Conservation (phyloP, 257 asterid species). For the Perilla frutescens region DNA sequence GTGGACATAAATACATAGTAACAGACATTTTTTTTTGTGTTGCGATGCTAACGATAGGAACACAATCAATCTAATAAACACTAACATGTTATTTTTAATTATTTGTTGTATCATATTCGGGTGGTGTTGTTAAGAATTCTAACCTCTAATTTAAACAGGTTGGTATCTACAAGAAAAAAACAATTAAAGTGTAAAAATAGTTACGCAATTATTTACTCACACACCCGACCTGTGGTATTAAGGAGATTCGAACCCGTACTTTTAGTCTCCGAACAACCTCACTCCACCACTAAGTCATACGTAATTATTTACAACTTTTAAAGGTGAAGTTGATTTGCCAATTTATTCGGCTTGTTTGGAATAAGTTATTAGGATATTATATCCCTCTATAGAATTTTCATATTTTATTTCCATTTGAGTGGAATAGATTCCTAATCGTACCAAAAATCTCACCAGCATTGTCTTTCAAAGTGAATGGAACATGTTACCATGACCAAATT, state of each 20-base stretch:
- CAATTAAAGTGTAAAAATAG: neutral
- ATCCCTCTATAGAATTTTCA: conserved; percentile 26
- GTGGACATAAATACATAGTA: too few species aligned
- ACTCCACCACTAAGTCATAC: too few species aligned
- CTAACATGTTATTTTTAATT: too few species aligned
- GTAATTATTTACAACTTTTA: neutral
- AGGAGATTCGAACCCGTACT: too few species aligned
- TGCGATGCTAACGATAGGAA: too few species aligned
- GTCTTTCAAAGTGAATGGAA: conserved; percentile 37
- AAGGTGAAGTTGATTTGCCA: conserved; percentile 34
- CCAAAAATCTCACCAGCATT: conserved; percentile 36
- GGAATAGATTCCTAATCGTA: conserved; percentile 50
- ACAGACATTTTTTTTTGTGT: too few species aligned
- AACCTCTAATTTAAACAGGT: neutral
- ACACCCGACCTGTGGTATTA: too few species aligned
- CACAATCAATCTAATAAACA: too few species aligned
- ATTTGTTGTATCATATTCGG: too few species aligned
- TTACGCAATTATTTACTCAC: neutral
- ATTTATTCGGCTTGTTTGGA: conserved; percentile 40
- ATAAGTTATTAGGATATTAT: conserved; percentile 36
- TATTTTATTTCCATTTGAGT: conserved; percentile 30
- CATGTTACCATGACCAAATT: conserved; percentile 13
- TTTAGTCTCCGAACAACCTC: too few species aligned
- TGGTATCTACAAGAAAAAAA: neutral
- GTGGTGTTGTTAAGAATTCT: too few species aligned